These are phyloP conservation scores for Barnettozyma sucrosica DNA, from an alignment of 805 yeast species.

Conservation along the genomic window DNA sequence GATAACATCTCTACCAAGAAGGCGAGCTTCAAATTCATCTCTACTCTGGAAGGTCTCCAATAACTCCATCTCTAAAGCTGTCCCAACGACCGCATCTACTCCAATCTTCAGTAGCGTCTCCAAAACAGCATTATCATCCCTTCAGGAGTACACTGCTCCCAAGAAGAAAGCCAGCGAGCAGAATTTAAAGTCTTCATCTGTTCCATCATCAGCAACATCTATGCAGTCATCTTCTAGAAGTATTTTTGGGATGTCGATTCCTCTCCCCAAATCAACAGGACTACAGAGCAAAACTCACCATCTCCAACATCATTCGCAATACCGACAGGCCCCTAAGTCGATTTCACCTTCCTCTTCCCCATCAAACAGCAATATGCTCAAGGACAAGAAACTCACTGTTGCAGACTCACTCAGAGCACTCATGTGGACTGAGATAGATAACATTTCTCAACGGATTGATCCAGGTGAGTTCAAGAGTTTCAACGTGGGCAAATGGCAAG, in stretches of 20 bases:
- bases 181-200: neutral
- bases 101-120: slow-evolving; percentile 21
- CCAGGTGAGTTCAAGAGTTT: slow-evolving; percentile 49
- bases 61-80: slow-evolving; percentile 21
- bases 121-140: slow-evolving; percentile 16
- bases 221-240: slow-evolving; percentile 3
- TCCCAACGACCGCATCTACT: slow-evolving; percentile 12
- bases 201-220: slow-evolving; percentile 9
- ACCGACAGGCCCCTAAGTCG: slow-evolving; percentile 1
- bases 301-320: slow-evolving; percentile 4
- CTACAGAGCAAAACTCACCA: neutral
- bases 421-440: slow-evolving; percentile 58
- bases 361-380: slow-evolving; percentile 2
- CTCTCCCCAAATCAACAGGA: neutral
- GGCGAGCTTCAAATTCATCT: slow-evolving; percentile 9
- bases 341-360: slow-evolving; percentile 9
- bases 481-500: slow-evolving; percentile 84
- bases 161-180: neutral
- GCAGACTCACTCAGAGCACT: slow-evolving; percentile 20
- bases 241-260: slow-evolving; percentile 3
- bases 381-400: slow-evolving; percentile 13
- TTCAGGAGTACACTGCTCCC: slow-evolving; percentile 13
- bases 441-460: slow-evolving; percentile 69
- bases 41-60: slow-evolving; percentile 23
- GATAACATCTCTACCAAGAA: slow-evolving; percentile 1